A percentile compares a stretch with the other conserved stretches of the same genome.
Conservation (phyloP, 306 rosid species). For the Citrullus amarus region DNA sequence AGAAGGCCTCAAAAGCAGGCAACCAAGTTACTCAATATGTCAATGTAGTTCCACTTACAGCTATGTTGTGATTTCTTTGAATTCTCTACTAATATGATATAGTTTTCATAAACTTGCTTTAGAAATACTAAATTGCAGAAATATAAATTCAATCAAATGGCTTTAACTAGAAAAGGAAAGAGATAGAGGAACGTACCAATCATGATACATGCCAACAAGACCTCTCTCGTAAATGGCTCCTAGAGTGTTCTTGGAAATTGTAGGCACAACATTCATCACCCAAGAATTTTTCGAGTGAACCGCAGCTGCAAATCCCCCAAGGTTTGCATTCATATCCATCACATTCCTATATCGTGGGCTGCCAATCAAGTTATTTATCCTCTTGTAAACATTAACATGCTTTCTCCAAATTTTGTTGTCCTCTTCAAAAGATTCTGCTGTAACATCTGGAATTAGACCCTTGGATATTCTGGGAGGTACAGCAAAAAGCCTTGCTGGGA, state of each 20-base stretch:
- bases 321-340: constrained; percentile 98
- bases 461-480: constrained; percentile 73
- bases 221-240: constrained; percentile 93
- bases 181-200: constrained; percentile 48
- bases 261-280: constrained; percentile 95
- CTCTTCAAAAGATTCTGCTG: constrained; percentile 62
- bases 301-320: constrained; percentile 95
- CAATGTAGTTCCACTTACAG: background rate
- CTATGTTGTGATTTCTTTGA: background rate
- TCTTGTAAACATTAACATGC: constrained; percentile 52
- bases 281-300: constrained; percentile 72
- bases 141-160: background rate
- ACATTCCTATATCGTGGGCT: constrained; percentile 63
- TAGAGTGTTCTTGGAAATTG: constrained; percentile 63
- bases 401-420: constrained; percentile 80
- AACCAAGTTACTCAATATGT: background rate
- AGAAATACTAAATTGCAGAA: background rate
- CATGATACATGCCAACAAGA: constrained; percentile 87
- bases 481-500: constrained; percentile 73
- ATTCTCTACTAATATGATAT: background rate
- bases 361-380: constrained; percentile 59
- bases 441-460: constrained; percentile 59
- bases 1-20: background rate
- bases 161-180: background rate
- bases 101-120: background rate